Evolutionary conservation across 257 asterid genomes (phyloP), one percentile per base, ranked within the genome.

Genomic region (Datura wrightii): DNA sequence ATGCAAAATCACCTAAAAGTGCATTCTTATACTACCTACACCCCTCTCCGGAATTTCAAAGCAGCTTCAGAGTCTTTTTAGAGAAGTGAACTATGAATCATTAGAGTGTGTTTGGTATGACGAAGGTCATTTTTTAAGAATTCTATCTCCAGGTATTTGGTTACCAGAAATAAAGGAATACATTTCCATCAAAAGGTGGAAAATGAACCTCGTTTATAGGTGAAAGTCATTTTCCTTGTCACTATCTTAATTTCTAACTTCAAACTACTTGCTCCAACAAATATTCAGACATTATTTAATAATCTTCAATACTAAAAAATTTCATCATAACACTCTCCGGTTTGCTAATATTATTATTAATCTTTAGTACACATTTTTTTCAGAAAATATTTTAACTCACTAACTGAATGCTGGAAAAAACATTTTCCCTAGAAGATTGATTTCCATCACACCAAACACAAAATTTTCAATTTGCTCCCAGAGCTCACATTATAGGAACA

Each of bases 61-160:
- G 76, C 50, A 66, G 8, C 76, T 66, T 66, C 76, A 66, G 76
- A 66, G 41, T 37, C 50, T 15, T 66, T 24, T 66, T 37, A 66
- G 1, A 66, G 24, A 66, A 16, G 48, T 36, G 74, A 65, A 36
- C 6, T 36, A 46, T 36, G 19, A 65, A 65, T 36, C 8, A 65
- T 16, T 1, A 55, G 7, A 31, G 74, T 36, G 76, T 66, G 48
- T 37, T 15, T 66, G 24, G 76, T 66, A 7, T 66, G 76, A 37
- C 24, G 24, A 66, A 15, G 5, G 76, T 66, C 48, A 37, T 48
- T 66, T 66, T 4, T 37, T 48, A 37, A 66, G 50, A 66, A 37
- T 66, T 37, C 3, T 6, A 18, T 66, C 13, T 66, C 50, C 50
- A 36, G 24, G 24, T 37, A 37, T 66, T 37, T 66, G 24, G 24